A percentile compares a stretch with the other conserved stretches of the same genome.
phyloP scores from a whole-genome alignment of 202 grass and related monocot species.

The Setaria viridis region DNA sequence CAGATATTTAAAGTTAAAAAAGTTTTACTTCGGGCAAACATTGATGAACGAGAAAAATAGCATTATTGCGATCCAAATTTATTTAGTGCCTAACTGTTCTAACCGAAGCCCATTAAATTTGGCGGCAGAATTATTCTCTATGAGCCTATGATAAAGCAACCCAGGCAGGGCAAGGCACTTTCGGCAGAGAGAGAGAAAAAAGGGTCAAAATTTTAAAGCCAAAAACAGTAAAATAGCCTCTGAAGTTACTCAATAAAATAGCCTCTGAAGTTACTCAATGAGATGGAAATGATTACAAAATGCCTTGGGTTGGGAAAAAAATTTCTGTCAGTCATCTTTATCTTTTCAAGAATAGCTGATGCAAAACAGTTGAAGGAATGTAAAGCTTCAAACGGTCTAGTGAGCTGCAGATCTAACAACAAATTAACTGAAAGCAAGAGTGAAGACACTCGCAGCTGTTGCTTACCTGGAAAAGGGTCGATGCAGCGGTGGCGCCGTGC shows the following conservation, averaged over 20 bases:
- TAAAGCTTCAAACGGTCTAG: not conserved
- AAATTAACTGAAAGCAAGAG: not conserved
- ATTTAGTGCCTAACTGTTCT: not conserved
- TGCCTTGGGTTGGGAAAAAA: not conserved
- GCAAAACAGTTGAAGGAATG: not conserved
- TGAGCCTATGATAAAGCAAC: too few relatives aligned
- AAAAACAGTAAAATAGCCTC: not conserved
- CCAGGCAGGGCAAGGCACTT: not conserved
- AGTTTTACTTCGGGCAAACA: not conserved
- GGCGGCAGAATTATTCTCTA: constrained; percentile 8
- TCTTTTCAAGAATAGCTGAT: not conserved
- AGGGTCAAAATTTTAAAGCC: not conserved
- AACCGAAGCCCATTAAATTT: not conserved
- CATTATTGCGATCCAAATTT: constrained; percentile 5
- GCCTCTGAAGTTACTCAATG: not conserved
- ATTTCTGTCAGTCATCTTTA: not conserved
- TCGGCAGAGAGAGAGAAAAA: not conserved
- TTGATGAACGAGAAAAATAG: not conserved
- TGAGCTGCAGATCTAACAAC: constrained; percentile 7
- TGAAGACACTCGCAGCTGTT: not conserved
- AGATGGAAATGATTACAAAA: not conserved
- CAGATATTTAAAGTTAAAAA: too few relatives aligned
- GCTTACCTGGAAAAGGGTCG: constrained; percentile 84
- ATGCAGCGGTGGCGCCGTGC: constrained; percentile 62
- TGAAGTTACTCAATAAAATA: not conserved